Conservation (phyloP, 257 asterid species). For the Fraxinus quadrangulata region DNA sequence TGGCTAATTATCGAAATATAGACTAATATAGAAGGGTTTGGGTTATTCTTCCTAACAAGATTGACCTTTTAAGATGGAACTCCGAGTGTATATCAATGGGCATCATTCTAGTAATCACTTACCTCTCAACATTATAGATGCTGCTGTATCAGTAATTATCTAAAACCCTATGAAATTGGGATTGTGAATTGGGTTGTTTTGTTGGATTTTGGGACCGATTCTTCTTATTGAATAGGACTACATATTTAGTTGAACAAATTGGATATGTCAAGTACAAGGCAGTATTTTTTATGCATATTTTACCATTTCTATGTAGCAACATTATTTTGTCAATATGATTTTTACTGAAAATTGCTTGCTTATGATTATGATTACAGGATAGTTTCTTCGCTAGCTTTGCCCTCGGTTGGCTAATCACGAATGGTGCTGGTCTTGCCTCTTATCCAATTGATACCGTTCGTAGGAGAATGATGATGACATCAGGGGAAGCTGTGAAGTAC, state of each 20-base stretch:
- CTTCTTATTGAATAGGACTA: neutral
- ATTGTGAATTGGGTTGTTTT: neutral
- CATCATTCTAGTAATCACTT: neutral
- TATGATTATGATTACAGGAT: constrained; percentile 60
- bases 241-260: neutral
- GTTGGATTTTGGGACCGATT: neutral
- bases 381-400: constrained; percentile 92
- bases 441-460: constrained; percentile 90
- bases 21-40: too few species aligned
- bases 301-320: neutral
- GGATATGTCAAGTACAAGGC: neutral
- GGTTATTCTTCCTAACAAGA: too few species aligned
- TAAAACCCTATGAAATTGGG: neutral
- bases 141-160: neutral
- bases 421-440: constrained; percentile 92
- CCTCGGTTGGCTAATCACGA: constrained; percentile 92
- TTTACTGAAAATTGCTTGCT: constrained; percentile 1
- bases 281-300: neutral
- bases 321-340: neutral
- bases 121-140: neutral
- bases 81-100: constrained; percentile 6
- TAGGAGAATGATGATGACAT: constrained; percentile 98
- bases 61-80: too few species aligned
- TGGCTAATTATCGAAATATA: too few species aligned
- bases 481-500: constrained; percentile 94